Percentiles rank a stretch among this genome's conserved stretches.
phyloP scores from a whole-genome alignment of 2,329 filamentous ascomycete species.

The Cercospora janseana region DNA sequence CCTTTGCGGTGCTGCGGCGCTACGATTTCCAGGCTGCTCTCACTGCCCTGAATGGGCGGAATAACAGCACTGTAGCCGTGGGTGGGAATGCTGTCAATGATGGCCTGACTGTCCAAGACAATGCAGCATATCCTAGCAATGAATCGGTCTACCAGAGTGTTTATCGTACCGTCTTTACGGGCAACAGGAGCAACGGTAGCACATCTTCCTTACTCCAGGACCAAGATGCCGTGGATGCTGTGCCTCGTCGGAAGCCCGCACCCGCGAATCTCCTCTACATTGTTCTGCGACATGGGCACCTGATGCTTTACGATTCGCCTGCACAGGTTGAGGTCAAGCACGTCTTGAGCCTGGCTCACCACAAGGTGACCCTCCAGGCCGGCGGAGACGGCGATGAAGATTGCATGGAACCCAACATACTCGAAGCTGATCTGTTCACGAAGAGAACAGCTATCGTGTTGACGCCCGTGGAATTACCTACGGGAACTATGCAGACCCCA shows the following conservation, averaged over 20 bases:
- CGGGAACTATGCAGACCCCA: constrained; percentile 25
- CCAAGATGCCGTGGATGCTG: constrained; percentile 13
- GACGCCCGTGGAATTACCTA: constrained; percentile 30
- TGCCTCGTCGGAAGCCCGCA: constrained; percentile 21
- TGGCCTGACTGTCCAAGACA: constrained; percentile 16
- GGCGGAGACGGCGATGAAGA: constrained; percentile 46
- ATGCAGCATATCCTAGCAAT: constrained; percentile 54
- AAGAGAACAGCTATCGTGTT: constrained; percentile 58
- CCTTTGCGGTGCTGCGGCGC: constrained; percentile 35
- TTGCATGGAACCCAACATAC: constrained; percentile 62
- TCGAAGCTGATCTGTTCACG: constrained; percentile 92
- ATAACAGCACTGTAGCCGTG: constrained; percentile 14
- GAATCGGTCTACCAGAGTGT: constrained; percentile 97
- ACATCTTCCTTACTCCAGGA: constrained; percentile 27
- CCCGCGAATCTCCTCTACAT: constrained; percentile 37
- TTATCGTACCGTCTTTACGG: constrained; percentile 93
- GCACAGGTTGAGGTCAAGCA: constrained; percentile 94
- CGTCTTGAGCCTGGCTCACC: constrained; percentile 87
- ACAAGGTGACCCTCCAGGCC: constrained; percentile 79
- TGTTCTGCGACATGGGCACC: constrained; percentile 72
- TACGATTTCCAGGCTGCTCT: constrained; percentile 36
- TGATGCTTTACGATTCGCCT: constrained; percentile 96
- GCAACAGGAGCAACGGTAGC: constrained; percentile 54
- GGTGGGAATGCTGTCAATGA: constrained; percentile 14
- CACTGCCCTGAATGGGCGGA: constrained; percentile 29